Base-by-base conservation (phyloP, 768 basidiomycete species). In the Phylloporus arenicola region DNA sequence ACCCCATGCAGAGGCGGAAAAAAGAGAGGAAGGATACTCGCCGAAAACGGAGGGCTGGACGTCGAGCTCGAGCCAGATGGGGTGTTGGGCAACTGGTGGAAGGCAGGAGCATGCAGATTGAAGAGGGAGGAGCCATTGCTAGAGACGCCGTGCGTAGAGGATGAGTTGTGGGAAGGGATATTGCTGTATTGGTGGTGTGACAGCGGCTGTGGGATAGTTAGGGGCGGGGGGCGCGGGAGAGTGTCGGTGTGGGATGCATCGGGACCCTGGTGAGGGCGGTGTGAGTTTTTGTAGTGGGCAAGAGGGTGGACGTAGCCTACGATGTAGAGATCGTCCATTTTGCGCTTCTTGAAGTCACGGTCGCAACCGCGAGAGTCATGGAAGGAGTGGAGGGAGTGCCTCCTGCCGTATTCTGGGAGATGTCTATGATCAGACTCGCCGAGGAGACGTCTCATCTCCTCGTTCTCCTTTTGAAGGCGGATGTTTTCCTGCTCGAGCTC, bases 1-100 rank as follows among this genome's bases (percentile, higher is more conserved):
- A 62, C 52, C 62, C 56, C 60, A 54, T 52, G 29, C 60, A 54
- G 55, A 62, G 57, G 65, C 43, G 49, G 57, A 60, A 62, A 57
- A 59, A 24, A 24, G 22, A 51, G 72, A 68, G 69, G 72, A 76
- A 74, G 64, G 75, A 76, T 64, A 86, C 88, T 87, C 82, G 80
- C 87, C 84, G 88, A 90, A 75, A 87, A 88, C n/a, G 86, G 84
- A 50, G 84, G 83, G 57, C 82, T 87, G 24, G 84, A 84, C 6
- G 84, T 84, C 20, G 82, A 76, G 61, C 84, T 87, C 17, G 84
- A 86, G 17, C 79, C 82, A 19, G 83, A 83, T 3, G 84, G 83
- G 4, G 85, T 84, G 63, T 83, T 81, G 17, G 84, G 84, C 64
- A 86, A 72, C 58, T 79, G 67, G 46, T 67, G 80, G 64, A 84